phyloP scores from a whole-genome alignment of 129 eudicot genomes.

The Silybum marianum region DNA sequence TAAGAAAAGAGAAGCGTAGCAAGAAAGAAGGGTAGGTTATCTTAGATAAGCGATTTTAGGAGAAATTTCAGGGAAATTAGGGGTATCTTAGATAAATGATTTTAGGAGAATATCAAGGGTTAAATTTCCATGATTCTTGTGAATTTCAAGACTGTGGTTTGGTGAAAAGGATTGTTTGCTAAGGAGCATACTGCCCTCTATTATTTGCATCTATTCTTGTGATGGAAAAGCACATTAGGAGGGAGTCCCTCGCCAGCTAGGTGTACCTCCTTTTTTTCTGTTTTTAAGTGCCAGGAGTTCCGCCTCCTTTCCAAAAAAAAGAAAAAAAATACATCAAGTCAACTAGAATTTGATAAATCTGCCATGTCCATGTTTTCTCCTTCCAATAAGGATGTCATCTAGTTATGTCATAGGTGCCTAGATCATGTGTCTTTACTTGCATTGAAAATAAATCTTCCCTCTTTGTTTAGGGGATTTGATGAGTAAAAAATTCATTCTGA shows the following conservation, averaged over 20 bases:
- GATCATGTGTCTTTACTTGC: neutral
- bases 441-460: neutral
- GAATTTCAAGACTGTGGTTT: neutral
- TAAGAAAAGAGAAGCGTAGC: neutral
- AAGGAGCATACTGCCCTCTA: neutral
- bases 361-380: neutral
- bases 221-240: too few relatives aligned
- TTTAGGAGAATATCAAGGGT: neutral
- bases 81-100: neutral
- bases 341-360: neutral
- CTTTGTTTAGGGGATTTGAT: neutral
- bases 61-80: neutral
- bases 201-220: neutral
- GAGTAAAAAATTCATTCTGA: neutral
- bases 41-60: neutral
- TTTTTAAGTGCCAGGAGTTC: too few relatives aligned
- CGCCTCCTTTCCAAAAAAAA: too few relatives aligned
- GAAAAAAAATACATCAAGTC: neutral
- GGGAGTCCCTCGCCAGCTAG: too few relatives aligned
- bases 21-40: neutral
- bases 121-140: neutral
- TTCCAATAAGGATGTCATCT: neutral
- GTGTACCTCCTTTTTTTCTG: too few relatives aligned
- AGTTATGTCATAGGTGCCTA: neutral
- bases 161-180: neutral